These are phyloP conservation scores for Fraxinus platypoda DNA, from an alignment of 305 asterid species.

Conservation along the genomic window DNA sequence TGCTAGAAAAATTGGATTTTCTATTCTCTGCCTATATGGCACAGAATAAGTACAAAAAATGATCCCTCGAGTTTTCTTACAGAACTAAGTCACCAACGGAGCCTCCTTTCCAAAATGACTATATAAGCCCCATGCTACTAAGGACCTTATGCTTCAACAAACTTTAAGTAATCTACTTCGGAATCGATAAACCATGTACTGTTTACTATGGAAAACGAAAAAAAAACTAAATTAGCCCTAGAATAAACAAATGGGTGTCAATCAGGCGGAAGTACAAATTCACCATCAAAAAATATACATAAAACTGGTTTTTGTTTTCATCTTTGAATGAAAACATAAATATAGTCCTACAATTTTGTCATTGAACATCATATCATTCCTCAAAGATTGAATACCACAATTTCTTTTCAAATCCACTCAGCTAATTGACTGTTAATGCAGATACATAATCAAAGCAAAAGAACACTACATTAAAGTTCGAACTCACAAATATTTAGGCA, in stretches of 20 bases:
- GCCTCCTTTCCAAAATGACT: not conserved
- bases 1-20: slow-evolving; percentile 9
- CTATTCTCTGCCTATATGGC: not conserved
- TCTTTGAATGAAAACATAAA: not conserved
- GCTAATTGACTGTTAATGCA: not conserved
- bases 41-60: not conserved
- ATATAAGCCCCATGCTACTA: not conserved
- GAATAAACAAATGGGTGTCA: not conserved
- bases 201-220: not conserved
- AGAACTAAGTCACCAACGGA: not conserved
- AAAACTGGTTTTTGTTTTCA: not conserved
- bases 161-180: not conserved
- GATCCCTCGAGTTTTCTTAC: not conserved
- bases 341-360: not conserved
- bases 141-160: not conserved
- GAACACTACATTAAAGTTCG: not conserved
- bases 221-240: not conserved
- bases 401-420: not conserved
- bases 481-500: not conserved
- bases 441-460: not conserved
- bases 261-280: not conserved
- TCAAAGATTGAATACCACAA: not conserved
- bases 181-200: not conserved
- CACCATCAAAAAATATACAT: not conserved
- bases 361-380: not conserved